phyloP scores from a whole-genome alignment of 2,329 filamentous ascomycete species.

The Aulographum hederae region DNA sequence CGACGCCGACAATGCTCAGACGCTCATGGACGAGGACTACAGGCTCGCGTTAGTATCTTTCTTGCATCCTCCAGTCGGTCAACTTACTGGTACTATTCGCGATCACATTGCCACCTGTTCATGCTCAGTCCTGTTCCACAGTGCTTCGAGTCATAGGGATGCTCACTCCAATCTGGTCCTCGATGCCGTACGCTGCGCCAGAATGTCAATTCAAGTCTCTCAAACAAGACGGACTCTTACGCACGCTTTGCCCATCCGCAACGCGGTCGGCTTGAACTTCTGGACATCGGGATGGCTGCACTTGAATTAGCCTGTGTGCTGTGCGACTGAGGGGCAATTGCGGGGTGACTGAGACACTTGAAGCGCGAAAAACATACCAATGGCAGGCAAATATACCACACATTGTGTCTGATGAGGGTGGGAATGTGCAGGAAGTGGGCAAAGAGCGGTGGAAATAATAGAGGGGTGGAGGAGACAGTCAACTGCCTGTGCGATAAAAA shows the following conservation, averaged over 20 bases:
- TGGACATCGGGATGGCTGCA: conserved; percentile 72
- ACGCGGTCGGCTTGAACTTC: conserved; percentile 87
- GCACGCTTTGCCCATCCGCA: conserved; percentile 88
- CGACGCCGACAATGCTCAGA: conserved; percentile 91
- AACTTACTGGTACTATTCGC: conserved; percentile 72
- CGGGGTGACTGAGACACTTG: too few relatives aligned
- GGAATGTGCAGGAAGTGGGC: too few relatives aligned
- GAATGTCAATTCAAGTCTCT: too few relatives aligned
- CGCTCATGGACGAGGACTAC: conserved; percentile 82
- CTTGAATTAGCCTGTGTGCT: too few relatives aligned
- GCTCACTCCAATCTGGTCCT: conserved; percentile 96
- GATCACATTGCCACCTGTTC: conserved; percentile 66
- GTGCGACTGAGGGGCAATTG: too few relatives aligned
- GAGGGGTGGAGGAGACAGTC: too few relatives aligned
- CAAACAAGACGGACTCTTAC: conserved; percentile 18
- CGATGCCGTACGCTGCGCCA: conserved; percentile 74
- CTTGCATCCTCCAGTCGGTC: neutral
- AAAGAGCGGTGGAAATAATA: too few relatives aligned
- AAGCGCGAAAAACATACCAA: conserved; percentile 35
- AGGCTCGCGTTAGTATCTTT: conserved; percentile 24
- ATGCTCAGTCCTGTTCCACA: conserved; percentile 14
- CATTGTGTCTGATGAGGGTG: conserved; percentile 43
- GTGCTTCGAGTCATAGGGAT: conserved; percentile 12
- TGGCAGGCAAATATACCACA: conserved; percentile 97
- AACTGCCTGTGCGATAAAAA: too few relatives aligned